These are phyloP conservation scores for Coleophoma cylindrospora DNA, from an alignment of 2,329 filamentous ascomycete species.

Conservation along the genomic window DNA sequence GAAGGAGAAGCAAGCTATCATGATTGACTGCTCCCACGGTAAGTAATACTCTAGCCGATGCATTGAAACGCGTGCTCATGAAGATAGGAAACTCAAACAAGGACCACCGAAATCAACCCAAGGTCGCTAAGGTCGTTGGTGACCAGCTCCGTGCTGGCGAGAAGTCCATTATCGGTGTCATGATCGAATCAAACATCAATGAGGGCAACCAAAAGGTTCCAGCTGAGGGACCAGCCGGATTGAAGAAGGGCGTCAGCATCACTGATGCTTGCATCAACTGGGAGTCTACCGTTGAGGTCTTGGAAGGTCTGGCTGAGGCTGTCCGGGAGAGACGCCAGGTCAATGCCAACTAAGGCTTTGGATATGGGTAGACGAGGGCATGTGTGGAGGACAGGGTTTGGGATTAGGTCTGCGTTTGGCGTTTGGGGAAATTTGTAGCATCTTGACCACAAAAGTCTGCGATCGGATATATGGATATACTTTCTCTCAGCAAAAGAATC, in stretches of 20 bases:
- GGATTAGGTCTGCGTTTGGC: neutral
- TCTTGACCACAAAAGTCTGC: neutral
- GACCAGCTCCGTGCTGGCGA: slow-evolving; percentile 87
- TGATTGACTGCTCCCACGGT: slow-evolving; percentile 99
- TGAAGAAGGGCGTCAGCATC: slow-evolving; percentile 90
- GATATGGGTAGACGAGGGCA: neutral
- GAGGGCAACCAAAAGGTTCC: slow-evolving; percentile 89
- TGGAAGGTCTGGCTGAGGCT: slow-evolving; percentile 82
- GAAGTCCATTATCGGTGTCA: slow-evolving; percentile 86
- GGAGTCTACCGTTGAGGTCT: slow-evolving; percentile 75
- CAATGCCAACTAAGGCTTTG: neutral
- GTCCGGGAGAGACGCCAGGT: slow-evolving; percentile 67
- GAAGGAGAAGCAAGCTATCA: slow-evolving; percentile 81
- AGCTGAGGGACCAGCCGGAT: slow-evolving; percentile 66
- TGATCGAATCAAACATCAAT: slow-evolving; percentile 98
- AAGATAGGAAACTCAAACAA: slow-evolving; percentile 85
- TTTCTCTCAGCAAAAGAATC: neutral
- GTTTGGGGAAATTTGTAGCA: neutral
- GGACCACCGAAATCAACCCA: slow-evolving; percentile 94
- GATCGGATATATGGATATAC: neutral
- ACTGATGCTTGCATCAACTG: slow-evolving; percentile 96
- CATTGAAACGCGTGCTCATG: slow-evolving; percentile 5
- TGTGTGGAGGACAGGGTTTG: neutral
- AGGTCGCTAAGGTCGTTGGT: slow-evolving; percentile 75
- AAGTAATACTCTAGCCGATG: slow-evolving; percentile 25